Evolutionary conservation across 805 yeast genomes (phyloP), one percentile per base, ranked within the genome.

Genomic region (Candida orba): DNA sequence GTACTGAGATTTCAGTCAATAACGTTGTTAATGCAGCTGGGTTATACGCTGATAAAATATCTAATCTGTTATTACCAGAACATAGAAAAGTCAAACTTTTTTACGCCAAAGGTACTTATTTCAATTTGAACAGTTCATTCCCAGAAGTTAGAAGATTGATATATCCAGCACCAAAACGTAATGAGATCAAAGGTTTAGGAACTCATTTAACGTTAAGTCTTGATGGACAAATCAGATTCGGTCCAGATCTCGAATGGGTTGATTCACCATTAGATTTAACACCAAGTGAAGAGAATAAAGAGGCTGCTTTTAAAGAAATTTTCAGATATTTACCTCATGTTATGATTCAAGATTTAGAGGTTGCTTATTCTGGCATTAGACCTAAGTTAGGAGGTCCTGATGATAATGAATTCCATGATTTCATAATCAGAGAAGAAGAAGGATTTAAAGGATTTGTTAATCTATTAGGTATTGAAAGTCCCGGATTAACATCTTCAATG

Each of bases 171-270:
- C 87, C 88, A 1, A 79, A 81, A n/a, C 24, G 24, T 8, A 73
- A 73, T 7, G 74, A 77, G 41, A 75, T 79, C 0, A 72, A 84
- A n/a, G 84, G 95, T 0, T 66, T 90, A 44, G 97, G 97, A 0
- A 85, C 93, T 0, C 97, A 89, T 65, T 64, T 90, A 48, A 89
- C 97, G 0, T 65, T 90, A 27, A 95, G 86, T 54, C 63, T 89
- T 43, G 89, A 84, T 4, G 93, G 95, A 0, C 81, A 80, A 51
- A 64, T 89, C 24, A 73, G 76, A 50, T 89, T 89, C 59, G 97
- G 97, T 0, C 96, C 96, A 0, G 96, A 90, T 58, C 62, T 87
- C 34, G 93, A 88, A 60, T 88, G 95, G 86, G 77, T 84, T 2
- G 74, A 72, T 6, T 38, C 65, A 51, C 66, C 69, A 12, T 48